These are phyloP conservation scores for Lasiodiplodia theobromae DNA, from an alignment of 2,329 filamentous ascomycete genomes.

Conservation along the genomic window DNA sequence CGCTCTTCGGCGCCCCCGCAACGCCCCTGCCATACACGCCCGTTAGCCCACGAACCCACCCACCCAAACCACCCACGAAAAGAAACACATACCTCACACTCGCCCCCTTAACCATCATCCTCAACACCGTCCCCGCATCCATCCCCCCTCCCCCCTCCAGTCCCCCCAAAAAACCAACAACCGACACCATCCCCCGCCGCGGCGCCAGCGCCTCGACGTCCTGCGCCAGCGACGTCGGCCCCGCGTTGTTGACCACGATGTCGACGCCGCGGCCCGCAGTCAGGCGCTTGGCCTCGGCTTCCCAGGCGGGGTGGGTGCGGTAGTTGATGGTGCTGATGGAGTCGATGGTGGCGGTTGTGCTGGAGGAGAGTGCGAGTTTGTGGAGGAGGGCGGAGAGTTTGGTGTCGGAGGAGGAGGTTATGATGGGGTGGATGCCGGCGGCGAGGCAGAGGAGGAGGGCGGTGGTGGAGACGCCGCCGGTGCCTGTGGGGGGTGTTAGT, in stretches of 20 bases:
- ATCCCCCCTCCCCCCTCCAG: too few relatives aligned
- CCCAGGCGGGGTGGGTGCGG: conserved; percentile 61
- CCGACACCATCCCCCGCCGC: neutral
- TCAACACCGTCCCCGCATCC: too few relatives aligned
- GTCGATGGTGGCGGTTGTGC: neutral
- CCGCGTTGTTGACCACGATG: conserved; percentile 53
- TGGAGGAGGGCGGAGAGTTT: conserved; percentile 63
- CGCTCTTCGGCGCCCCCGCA: too few relatives aligned
- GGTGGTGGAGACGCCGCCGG: conserved; percentile 50
- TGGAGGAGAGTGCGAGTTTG: conserved; percentile 33
- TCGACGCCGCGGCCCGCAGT: conserved; percentile 51
- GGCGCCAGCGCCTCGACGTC: conserved; percentile 34
- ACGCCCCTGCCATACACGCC: too few relatives aligned
- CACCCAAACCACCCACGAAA: too few relatives aligned
- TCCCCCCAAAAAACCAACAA: too few relatives aligned
- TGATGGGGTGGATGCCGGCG: conserved; percentile 53
- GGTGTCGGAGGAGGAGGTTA: conserved; percentile 64
- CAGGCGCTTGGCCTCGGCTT: conserved; percentile 58
- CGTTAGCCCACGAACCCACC: too few relatives aligned
- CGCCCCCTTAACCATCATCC: too few relatives aligned
- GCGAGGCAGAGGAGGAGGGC: conserved; percentile 39
- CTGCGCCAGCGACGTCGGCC: conserved; percentile 32
- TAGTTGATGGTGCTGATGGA: conserved; percentile 62
- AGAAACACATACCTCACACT: too few relatives aligned
- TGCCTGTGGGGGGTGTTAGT: conserved; percentile 36